Base-by-base conservation (phyloP, 2,329 filamentous ascomycete genomes). In the Arachnopeziza araneosa region DNA sequence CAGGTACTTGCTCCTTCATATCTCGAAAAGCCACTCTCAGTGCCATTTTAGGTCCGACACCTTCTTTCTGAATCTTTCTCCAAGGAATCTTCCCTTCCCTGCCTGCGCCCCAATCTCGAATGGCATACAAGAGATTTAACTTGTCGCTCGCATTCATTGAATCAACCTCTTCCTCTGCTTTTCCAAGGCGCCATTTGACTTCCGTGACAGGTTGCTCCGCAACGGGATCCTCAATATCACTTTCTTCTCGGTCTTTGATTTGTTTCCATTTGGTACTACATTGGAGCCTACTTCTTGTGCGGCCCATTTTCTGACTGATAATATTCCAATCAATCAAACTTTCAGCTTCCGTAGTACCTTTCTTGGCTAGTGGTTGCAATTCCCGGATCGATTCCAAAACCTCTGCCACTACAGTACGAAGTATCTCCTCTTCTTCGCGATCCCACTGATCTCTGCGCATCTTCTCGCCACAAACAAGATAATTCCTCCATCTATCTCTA, bases 401-500 rank as follows among this genome's bases (percentile, higher is more conserved):
- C 12, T 82, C 75, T 14, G 79, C 73, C 2, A 91, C 81, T 10
- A 80, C 78, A 1, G 75, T 70, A 24, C 53, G 66, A 8, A 71
- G 57, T 17, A 51, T 56, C 8, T 63, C 58, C 67, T 88, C 85
- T 67, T 92, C 89, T 0, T 80, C 76, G 21, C 80, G 73, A 1
- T 76, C 78, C 89, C 89, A 92, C 1, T 75, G 72, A 36, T 82
- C 80, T 50, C 77, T 80, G 32, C 78, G 78, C 54, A 64, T 75
- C 0, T 77, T 79, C 6, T 80, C 77, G 22, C 81, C 81, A 57
- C 83, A 86, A 52, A 86, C 75, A 23, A 89, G 74, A 67, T 88
- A 85, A 67, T 90, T 88, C 49, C 85, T 80, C 77, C 86, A 90
- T 2, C 88, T 84, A 70, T 91, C 88, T 55, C 87, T 82, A 56